Conservation (phyloP, 345 rosid genomes). For the Gossypium raimondii region DNA sequence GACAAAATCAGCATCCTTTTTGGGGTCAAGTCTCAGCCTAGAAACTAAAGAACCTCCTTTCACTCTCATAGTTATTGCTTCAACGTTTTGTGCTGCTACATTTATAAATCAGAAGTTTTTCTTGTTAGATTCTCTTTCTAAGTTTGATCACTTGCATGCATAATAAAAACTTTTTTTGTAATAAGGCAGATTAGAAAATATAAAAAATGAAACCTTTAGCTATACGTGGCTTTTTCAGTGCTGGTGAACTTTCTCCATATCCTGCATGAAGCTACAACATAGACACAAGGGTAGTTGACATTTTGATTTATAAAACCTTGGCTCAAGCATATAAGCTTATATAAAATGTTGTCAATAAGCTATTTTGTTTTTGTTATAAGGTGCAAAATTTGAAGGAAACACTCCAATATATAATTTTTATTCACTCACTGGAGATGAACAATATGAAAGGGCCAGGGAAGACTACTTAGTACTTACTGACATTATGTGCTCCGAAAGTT, state of each 20-base stretch:
- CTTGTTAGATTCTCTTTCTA: conserved; percentile 9
- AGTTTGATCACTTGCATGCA: neutral
- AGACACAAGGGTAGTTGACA: conserved; percentile 6
- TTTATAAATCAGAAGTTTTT: conserved; percentile 22
- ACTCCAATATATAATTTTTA: neutral
- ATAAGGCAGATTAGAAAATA: neutral
- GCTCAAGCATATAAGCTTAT: neutral
- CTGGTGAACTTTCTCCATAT: conserved; percentile 45
- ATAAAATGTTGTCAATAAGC: neutral
- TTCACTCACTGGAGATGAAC: conserved; percentile 9
- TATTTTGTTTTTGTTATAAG: neutral
- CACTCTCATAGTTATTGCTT: conserved; percentile 33
- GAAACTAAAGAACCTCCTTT: conserved; percentile 65
- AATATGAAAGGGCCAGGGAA: conserved; percentile 17
- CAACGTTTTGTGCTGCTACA: conserved; percentile 41
- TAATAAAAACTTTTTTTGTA: neutral
- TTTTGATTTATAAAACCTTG: conserved; percentile 2
- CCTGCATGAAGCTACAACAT: conserved; percentile 81
- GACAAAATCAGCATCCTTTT: conserved; percentile 60
- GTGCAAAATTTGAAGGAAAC: neutral
- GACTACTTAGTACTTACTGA: conserved; percentile 83
- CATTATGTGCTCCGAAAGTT: conserved; percentile 92
- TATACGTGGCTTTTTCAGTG: conserved; percentile 45
- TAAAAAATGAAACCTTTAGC: conserved; percentile 27
- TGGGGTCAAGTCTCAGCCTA: conserved; percentile 69